Conservation (phyloP, 2,329 filamentous ascomycete genomes). For the Epichloe bromicola region DNA sequence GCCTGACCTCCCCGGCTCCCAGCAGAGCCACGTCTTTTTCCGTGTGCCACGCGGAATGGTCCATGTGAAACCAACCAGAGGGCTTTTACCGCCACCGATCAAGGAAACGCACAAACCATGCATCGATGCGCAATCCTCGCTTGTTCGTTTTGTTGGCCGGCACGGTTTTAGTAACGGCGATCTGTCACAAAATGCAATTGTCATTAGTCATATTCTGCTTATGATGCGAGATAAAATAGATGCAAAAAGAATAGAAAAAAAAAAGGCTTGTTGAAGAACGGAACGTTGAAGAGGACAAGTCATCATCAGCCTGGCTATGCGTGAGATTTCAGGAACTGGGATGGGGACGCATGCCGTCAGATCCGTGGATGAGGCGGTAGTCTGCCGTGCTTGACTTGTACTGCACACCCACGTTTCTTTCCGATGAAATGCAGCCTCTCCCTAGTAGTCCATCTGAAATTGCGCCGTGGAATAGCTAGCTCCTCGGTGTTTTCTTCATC, state of each 20-base stretch:
- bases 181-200: slow-evolving; percentile 8
- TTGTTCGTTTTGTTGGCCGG: neutral
- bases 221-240: neutral
- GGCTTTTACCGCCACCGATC: neutral
- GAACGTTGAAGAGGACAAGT: neutral
- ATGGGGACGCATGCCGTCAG: too few species aligned
- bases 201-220: slow-evolving; percentile 7
- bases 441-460: too few species aligned
- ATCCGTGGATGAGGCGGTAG: too few species aligned
- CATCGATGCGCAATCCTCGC: neutral
- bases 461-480: too few species aligned
- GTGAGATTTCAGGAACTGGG: too few species aligned
- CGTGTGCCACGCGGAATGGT: neutral
- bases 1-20: neutral
- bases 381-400: too few species aligned
- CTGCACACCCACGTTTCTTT: too few species aligned
- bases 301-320: neutral
- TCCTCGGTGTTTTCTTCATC: too few species aligned
- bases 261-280: neutral
- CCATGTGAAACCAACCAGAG: neutral
- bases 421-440: too few species aligned
- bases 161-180: slow-evolving; percentile 9
- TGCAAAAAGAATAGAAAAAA: neutral
- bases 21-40: neutral
- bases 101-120: neutral